Evolutionary conservation across 2,329 filamentous ascomycete genomes (phyloP).

Genomic region (Calonectria leucothoes): DNA sequence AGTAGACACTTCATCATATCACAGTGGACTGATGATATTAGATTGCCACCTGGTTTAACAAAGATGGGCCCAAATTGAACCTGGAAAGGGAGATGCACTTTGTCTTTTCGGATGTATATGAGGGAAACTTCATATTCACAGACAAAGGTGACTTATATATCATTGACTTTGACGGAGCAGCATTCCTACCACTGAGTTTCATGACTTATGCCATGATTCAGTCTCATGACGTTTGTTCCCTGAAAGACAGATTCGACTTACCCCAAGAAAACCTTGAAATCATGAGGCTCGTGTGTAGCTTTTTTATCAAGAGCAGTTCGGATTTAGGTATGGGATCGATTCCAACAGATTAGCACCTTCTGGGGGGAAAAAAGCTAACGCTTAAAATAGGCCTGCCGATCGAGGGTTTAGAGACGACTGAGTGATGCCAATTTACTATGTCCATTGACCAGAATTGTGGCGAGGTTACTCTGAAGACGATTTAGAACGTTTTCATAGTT

Average conservation of each 20-base stretch:
- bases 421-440: too few species aligned
- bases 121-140: neutral
- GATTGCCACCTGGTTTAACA: neutral
- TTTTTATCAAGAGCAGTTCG: neutral
- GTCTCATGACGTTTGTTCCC: too few species aligned
- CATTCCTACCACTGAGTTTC: neutral
- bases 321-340: neutral
- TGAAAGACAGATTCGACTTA: neutral
- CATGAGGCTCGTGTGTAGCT: neutral
- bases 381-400: too few species aligned
- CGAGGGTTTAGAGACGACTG: too few species aligned
- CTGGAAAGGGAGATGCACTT: neutral
- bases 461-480: too few species aligned
- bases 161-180: neutral
- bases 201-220: neutral
- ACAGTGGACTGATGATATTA: neutral
- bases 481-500: too few species aligned
- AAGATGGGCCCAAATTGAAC: neutral
- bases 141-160: neutral
- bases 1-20: too few species aligned
- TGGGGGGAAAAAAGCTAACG: too few species aligned
- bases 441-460: too few species aligned
- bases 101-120: neutral
- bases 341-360: too few species aligned
- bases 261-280: neutral